phyloP scores from a whole-genome alignment of 2,329 filamentous ascomycete species.

The Hypoxylon sp. region DNA sequence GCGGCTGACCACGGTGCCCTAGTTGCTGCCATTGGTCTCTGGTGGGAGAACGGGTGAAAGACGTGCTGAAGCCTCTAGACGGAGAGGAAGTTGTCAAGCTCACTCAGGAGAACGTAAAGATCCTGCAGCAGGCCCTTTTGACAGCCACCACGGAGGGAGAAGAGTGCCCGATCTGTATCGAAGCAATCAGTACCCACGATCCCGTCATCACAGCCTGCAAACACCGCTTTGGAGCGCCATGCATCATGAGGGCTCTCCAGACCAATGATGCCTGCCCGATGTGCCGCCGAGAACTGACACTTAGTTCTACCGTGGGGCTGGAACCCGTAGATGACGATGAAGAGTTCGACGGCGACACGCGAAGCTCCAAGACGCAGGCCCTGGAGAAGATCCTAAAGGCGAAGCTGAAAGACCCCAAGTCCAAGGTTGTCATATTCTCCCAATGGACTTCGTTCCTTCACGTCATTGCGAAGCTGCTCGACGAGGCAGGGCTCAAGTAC shows the following conservation, averaged over 20 bases:
- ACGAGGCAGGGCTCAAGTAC: slow-evolving; percentile 66
- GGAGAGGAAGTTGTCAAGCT: slow-evolving; percentile 72
- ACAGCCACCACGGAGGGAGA: slow-evolving; percentile 82
- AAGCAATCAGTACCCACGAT: slow-evolving; percentile 63
- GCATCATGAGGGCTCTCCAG: slow-evolving; percentile 77
- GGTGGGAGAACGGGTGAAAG: slow-evolving; percentile 75
- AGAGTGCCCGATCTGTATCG: slow-evolving; percentile 83
- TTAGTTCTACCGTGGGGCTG: slow-evolving; percentile 69
- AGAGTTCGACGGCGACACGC: slow-evolving; percentile 67
- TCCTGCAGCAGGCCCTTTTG: slow-evolving; percentile 78
- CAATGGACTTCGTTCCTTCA: slow-evolving; percentile 81
- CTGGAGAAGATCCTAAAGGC: slow-evolving; percentile 78
- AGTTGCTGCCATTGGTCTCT: slow-evolving; percentile 88
- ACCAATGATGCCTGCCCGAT: slow-evolving; percentile 83
- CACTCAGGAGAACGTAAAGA: slow-evolving; percentile 73
- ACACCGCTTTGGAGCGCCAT: slow-evolving; percentile 78
- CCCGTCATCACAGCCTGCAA: slow-evolving; percentile 88
- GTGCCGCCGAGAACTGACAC: slow-evolving; percentile 74
- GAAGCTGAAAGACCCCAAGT: slow-evolving; percentile 67
- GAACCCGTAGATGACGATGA: slow-evolving; percentile 61
- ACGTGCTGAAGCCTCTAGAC: slow-evolving; percentile 75
- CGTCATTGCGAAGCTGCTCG: slow-evolving; percentile 74
- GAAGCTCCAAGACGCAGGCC: slow-evolving; percentile 84
- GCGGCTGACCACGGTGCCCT: slow-evolving; percentile 28
- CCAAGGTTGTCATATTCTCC: slow-evolving; percentile 77